Percentiles rank a stretch among this genome's conserved stretches.
Conservation (phyloP, 2,329 filamentous ascomycete species). For the Samsoniella hepiali region DNA sequence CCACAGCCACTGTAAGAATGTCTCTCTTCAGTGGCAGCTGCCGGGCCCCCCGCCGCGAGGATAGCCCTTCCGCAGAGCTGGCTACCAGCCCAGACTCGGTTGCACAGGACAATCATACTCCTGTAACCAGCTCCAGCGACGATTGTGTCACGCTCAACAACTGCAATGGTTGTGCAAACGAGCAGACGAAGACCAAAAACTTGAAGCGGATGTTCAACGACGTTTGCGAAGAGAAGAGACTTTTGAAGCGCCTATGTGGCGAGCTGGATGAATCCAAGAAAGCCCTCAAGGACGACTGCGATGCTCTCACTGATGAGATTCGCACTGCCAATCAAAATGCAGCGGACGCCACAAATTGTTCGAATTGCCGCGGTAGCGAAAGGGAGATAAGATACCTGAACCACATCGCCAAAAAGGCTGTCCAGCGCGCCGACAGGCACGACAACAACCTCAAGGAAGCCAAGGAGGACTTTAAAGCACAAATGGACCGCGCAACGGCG, state of each 20-base stretch:
- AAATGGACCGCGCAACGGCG: not conserved
- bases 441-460: not conserved
- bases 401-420: not conserved
- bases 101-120: not conserved
- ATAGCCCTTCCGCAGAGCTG: not conserved
- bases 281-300: not conserved
- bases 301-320: no score
- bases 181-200: not conserved
- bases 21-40: not conserved
- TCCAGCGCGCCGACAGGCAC: not conserved
- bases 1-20: not conserved
- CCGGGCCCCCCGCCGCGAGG: not conserved
- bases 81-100: not conserved
- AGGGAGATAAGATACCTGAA: not conserved
- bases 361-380: no score
- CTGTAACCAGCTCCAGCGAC: not conserved
- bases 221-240: not conserved
- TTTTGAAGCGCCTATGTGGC: not conserved
- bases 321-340: no score
- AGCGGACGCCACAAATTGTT: no score
- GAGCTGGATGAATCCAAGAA: not conserved
- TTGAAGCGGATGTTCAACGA: not conserved
- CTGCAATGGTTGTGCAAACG: not conserved
- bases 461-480: not conserved
- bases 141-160: not conserved